Base-by-base conservation (phyloP, 225 moss, liverwort and hornwort genomes). In the Lunularia cruciata region DNA sequence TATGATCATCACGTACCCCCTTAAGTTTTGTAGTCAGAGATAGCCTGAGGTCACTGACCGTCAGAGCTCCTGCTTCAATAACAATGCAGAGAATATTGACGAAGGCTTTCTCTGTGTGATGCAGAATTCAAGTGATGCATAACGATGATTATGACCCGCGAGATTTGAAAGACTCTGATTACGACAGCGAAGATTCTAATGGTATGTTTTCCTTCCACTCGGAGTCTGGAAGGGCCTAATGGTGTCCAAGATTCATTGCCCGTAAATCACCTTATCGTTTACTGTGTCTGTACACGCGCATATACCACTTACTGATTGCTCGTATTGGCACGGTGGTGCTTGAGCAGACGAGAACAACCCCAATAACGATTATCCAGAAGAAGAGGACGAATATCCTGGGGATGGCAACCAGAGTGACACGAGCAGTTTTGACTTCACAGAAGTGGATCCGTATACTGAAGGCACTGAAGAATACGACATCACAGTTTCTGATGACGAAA, bases 301-400 rank as follows among this genome's bases (percentile, higher is more conserved):
- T n/a, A n/a, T n/a, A n/a, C n/a, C n/a, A n/a, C n/a, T n/a, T n/a
- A n/a, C n/a, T n/a, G n/a, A n/a, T n/a, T n/a, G n/a, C n/a, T n/a
- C n/a, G n/a, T n/a, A n/a, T n/a, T n/a, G n/a, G n/a, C n/a, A n/a
- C n/a, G n/a, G n/a, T n/a, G n/a, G n/a, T n/a, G 23, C 25, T 53
- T 25, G 53, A 60, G 74, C 85, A 95, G 94, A 85, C 65, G 93
- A 89, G 75, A 89, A 93, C 72, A 93, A 93, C 70, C 89, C 93
- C 31, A 83, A 89, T 40, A 93, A 93, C 71, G 93, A 98, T 64
- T 98, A 98, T 68, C 96, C 96, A 72, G 93, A 98, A 47, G 96
- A 98, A 79, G 96, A 98, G 51, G 75, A 84, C 71, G 70, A 70
- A 15, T 33, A 53, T 45, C 52, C 47, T 35, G 82, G 76, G 23